Percentiles rank a stretch among this genome's conserved stretches.
Evolutionary conservation across 176 grass and related monocot genomes (phyloP).

Genomic region (Alopecurus myosuroides): DNA sequence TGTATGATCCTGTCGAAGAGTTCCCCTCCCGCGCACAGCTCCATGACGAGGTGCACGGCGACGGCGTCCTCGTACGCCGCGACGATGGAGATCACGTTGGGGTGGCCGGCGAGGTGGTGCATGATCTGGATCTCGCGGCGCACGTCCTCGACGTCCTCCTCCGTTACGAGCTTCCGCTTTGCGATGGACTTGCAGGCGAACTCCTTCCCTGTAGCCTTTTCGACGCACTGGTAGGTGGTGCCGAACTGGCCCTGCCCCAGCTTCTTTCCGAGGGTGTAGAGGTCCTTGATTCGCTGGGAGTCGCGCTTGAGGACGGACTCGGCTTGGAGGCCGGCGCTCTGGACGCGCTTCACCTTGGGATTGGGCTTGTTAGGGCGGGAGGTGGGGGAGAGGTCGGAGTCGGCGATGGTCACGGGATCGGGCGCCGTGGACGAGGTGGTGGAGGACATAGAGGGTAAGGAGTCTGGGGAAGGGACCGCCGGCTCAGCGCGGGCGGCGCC

Average conservation of each 20-base stretch:
- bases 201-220: constrained; percentile 51
- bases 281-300: constrained; percentile 56
- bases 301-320: constrained; percentile 50
- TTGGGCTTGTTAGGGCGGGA: constrained; percentile 13
- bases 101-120: constrained; percentile 89
- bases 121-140: constrained; percentile 99
- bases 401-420: constrained; percentile 36
- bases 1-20: constrained; percentile 74
- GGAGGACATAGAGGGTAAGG: background rate
- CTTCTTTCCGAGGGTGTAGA: constrained; percentile 50
- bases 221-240: constrained; percentile 58
- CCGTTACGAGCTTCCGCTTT: constrained; percentile 89
- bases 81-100: constrained; percentile 50
- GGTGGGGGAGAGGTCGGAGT: constrained; percentile 21
- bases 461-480: background rate
- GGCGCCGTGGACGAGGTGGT: constrained; percentile 24
- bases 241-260: constrained; percentile 73
- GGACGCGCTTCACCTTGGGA: constrained; percentile 40
- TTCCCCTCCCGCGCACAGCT: constrained; percentile 79
- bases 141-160: constrained; percentile 96
- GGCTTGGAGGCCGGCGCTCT: constrained; percentile 60
- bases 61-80: constrained; percentile 58
- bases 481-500: constrained; percentile 11
- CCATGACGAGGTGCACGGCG: constrained; percentile 96
- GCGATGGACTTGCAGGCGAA: constrained; percentile 94